Base-by-base conservation (phyloP, 169 alveolate genomes). In the Eimeria sp. region DNA sequence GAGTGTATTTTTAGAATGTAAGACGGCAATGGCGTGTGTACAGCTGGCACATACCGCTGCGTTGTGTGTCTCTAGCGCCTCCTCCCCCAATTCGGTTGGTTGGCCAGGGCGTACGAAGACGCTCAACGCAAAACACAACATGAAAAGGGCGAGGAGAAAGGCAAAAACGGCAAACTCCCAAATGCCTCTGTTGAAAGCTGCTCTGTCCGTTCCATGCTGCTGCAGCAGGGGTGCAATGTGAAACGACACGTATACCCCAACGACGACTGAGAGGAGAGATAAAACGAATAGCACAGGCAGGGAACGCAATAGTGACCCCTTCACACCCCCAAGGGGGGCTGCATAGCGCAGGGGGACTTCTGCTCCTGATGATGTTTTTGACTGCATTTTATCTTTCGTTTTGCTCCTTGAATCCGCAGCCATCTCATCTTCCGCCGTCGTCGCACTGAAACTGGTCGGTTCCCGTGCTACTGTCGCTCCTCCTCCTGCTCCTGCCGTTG, bases 291-390 rank as follows among this genome's bases (percentile, higher is more conserved):
- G 13, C 18, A 78, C 89, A 18, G 89, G 89, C 70, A 78, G 18
- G 25, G 67, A 78, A 18, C 89, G 89, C 7, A 78, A 54, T 20
- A 78, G 22, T 10, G 67, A 14, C 40, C 89, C 89, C 45, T 49
- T 78, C 14, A 30, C 65, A 27, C 89, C 89, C 43, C 89, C 89
- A 4, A 78, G 45, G 18, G 89, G 89, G 18, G 89, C 89, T 5
- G 89, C 89, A 51, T 78, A 78, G 43, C 89, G 89, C 14, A 78
- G 70, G 25, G 89, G 89, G n/a, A 43, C 89, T n/a, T 2, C 45
- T 72, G 18, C 83, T 72, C 3, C 47, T 61, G 70, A 4, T 61
- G 20, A 4, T 61, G n/a, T 2, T 16, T 61, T 61, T 61, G 18
- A 27, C 43, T 20, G 40, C 16, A 13, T 76, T 43, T 34, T 27